Evolutionary conservation across 2,329 filamentous ascomycete species (phyloP).

Genomic region (Fusarium succisae): DNA sequence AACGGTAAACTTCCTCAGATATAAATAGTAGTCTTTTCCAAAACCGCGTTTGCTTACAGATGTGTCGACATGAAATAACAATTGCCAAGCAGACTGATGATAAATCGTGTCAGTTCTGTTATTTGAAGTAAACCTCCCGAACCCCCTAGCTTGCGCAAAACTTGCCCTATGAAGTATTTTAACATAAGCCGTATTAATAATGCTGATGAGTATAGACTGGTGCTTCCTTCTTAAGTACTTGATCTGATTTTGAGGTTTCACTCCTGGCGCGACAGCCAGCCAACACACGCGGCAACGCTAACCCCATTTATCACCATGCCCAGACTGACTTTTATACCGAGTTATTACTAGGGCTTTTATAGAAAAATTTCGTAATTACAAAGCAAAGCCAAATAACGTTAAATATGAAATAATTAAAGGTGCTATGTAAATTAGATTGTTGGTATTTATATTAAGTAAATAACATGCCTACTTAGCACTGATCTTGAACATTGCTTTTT

Average conservation of each 20-base stretch:
- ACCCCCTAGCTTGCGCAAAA: not conserved
- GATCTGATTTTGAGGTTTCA: not conserved
- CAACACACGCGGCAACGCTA: not conserved
- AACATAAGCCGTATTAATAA: accelerated
- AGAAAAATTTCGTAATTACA: not conserved
- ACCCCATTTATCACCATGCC: not conserved
- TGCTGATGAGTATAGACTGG: no score
- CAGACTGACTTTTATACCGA: no score
- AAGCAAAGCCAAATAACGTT: not conserved
- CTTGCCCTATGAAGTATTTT: accelerated
- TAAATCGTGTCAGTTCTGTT: no score
- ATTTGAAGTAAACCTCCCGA: not conserved
- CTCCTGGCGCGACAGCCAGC: not conserved
- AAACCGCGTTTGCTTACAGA: accelerated
- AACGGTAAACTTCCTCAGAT: accelerated
- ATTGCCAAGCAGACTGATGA: no score
- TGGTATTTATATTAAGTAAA: no score
- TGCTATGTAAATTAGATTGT: no score
- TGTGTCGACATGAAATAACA: no score
- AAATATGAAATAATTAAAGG: no score
- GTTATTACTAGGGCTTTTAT: not conserved
- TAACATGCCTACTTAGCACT: no score
- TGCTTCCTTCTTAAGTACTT: accelerated
- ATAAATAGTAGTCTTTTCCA: accelerated
- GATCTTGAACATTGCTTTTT: no score